phyloP scores from a whole-genome alignment of 1,284 basidiomycete genomes.

The Rhodotorula mucilaginosa region DNA sequence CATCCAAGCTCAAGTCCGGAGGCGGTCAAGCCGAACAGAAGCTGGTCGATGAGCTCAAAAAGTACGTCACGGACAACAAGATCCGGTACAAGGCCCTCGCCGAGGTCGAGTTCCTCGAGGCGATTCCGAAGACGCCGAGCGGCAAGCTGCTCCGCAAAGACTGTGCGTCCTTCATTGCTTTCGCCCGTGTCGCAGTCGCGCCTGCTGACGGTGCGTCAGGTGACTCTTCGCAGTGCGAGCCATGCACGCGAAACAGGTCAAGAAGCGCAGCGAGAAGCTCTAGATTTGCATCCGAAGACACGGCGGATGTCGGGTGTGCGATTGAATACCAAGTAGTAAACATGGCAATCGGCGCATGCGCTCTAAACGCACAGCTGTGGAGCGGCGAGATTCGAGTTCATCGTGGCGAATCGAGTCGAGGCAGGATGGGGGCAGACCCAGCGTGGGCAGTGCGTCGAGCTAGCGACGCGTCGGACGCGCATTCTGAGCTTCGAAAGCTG shows the following conservation, averaged over 20 bases:
- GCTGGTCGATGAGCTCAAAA: constrained; percentile 32
- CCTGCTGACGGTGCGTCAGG: background rate
- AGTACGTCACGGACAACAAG: constrained; percentile 70
- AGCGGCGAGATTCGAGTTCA: no score
- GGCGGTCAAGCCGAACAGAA: background rate
- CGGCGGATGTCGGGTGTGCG: no score
- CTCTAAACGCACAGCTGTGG: no score
- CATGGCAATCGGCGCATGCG: no score
- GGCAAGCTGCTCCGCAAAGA: constrained; percentile 36
- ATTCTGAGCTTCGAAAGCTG: no score
- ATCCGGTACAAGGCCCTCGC: constrained; percentile 68
- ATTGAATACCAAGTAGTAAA: no score
- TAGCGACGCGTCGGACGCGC: no score
- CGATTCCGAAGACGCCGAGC: constrained; percentile 56
- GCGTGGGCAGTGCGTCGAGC: no score
- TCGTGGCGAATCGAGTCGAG: no score
- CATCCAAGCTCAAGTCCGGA: background rate
- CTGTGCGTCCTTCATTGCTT: constrained; percentile 4
- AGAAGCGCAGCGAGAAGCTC: constrained; percentile 4
- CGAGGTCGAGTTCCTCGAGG: constrained; percentile 65
- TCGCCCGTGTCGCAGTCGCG: rapidly evolving
- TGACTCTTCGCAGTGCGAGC: background rate
- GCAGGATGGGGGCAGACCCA: no score
- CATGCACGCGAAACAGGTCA: background rate
- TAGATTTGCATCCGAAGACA: background rate